These are phyloP conservation scores for Brassica incana DNA, from an alignment of 345 rosid species.

Conservation along the genomic window DNA sequence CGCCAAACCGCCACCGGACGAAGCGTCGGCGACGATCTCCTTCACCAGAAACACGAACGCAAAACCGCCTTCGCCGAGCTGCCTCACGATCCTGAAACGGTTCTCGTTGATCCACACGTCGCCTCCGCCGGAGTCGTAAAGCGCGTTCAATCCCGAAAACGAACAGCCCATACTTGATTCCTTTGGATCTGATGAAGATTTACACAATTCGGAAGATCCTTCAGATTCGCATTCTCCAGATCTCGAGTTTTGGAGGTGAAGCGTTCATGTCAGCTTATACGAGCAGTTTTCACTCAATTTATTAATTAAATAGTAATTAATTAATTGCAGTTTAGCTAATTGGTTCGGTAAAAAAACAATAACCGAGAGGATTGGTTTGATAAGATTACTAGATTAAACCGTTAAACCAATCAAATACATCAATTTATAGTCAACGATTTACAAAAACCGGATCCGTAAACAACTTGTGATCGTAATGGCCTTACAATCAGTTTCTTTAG, in stretches of 20 bases:
- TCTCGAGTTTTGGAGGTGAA: background rate
- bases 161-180: slow-evolving; percentile 54
- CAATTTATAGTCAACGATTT: background rate
- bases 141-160: slow-evolving; percentile 88
- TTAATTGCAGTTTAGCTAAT: background rate
- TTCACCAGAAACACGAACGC: slow-evolving; percentile 84
- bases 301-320: background rate
- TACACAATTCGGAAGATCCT: background rate
- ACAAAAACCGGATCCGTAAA: background rate
- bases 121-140: slow-evolving; percentile 90
- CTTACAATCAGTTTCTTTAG: background rate
- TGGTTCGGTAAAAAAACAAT: background rate
- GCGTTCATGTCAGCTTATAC: background rate
- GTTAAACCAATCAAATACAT: background rate
- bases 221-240: background rate
- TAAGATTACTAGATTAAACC: background rate
- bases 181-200: background rate
- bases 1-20: slow-evolving; percentile 68
- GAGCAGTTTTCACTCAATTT: background rate
- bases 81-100: slow-evolving; percentile 79
- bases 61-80: slow-evolving; percentile 98
- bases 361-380: background rate
- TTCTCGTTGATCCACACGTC: slow-evolving; percentile 99
- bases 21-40: slow-evolving; percentile 55
- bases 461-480: background rate